phyloP scores from a whole-genome alignment of 805 yeast genomes.

The Yamadazyma ubonensis region DNA sequence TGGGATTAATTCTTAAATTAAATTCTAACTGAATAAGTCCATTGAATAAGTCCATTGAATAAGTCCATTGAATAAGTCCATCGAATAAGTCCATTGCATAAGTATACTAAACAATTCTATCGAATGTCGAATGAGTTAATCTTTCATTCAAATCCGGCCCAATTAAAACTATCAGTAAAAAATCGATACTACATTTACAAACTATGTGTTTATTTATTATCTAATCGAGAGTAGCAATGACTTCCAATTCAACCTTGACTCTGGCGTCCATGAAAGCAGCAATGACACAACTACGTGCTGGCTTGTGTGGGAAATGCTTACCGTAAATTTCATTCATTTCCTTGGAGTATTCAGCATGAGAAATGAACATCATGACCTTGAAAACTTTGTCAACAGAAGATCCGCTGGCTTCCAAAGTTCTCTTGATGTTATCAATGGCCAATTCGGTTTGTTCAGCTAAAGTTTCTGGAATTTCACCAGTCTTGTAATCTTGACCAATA shows the following conservation, averaged over 20 bases:
- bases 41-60: no score
- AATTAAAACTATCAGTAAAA: no score
- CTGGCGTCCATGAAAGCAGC: conserved; percentile 51
- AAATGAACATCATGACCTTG: conserved; percentile 51
- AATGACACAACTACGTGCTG: conserved; percentile 54
- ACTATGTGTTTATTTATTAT: not conserved
- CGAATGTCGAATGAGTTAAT: no score
- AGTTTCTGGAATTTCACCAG: conserved; percentile 42
- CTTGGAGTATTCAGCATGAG: conserved; percentile 41
- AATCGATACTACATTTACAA: no score
- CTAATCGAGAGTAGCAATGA: conserved; percentile 38
- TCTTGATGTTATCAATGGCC: conserved; percentile 45
- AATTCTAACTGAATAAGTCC: no score
- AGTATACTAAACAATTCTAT: no score
- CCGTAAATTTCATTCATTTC: conserved; percentile 47
- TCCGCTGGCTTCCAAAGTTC: conserved; percentile 44
- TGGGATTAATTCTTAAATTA: no score
- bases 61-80: no score
- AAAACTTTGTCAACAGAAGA: conserved; percentile 45
- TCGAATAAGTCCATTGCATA: no score
- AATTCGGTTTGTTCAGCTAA: conserved; percentile 46
- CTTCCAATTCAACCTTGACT: conserved; percentile 54
- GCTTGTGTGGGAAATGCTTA: conserved; percentile 45
- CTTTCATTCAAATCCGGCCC: no score
- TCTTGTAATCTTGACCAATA: conserved; percentile 40